Conservation (phyloP, 2,329 filamentous ascomycete species). For the Fusarium nygamai region DNA sequence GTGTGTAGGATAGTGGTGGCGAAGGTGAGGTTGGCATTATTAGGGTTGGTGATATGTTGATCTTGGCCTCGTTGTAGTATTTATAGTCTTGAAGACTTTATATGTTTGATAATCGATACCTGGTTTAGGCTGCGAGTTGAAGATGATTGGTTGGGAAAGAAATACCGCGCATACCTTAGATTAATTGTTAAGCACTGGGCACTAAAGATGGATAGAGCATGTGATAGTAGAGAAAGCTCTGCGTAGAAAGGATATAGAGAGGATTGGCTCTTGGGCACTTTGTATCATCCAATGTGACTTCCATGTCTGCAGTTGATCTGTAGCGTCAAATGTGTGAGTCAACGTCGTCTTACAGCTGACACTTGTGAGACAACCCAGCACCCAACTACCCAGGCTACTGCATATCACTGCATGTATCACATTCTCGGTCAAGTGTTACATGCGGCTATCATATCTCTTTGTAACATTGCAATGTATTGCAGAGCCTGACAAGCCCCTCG, state of each 20-base stretch:
- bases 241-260: too few relatives aligned
- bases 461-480: background rate
- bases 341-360: background rate
- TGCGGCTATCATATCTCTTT: background rate
- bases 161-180: slow-evolving; percentile 5
- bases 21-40: slow-evolving; percentile 10
- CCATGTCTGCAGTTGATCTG: background rate
- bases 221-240: background rate
- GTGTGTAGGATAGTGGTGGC: slow-evolving; percentile 27
- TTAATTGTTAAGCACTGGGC: background rate
- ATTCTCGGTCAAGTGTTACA: background rate
- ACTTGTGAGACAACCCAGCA: background rate
- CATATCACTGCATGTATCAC: background rate
- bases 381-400: background rate
- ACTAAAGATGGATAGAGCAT: background rate
- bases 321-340: background rate
- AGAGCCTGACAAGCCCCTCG: background rate
- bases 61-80: background rate
- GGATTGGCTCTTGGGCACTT: too few relatives aligned
- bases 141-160: slow-evolving; percentile 20
- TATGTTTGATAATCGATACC: slow-evolving; percentile 18
- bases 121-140: slow-evolving; percentile 28
- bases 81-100: background rate
- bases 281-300: background rate
- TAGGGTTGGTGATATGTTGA: background rate